These are phyloP conservation scores for Tephrocybe sp. DNA, from an alignment of 768 basidiomycete species.

Conservation along the genomic window DNA sequence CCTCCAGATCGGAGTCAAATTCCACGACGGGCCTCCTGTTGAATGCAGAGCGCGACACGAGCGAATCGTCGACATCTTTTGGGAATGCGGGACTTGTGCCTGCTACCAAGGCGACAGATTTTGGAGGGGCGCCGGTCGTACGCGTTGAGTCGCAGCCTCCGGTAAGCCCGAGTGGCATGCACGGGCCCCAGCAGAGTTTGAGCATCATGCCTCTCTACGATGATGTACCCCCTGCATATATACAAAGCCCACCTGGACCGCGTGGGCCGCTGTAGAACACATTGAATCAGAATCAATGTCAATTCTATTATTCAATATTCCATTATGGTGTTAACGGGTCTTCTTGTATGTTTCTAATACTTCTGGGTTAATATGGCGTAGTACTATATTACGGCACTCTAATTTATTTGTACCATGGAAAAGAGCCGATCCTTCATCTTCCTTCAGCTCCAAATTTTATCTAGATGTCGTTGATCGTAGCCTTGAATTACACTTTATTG, in stretches of 20 bases:
- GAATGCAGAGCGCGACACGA: not conserved
- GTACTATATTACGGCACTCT: too few species aligned
- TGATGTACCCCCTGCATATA: conserved; percentile 8
- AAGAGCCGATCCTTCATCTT: too few species aligned
- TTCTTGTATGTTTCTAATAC: too few species aligned
- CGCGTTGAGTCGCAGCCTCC: not conserved
- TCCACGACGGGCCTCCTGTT: not conserved
- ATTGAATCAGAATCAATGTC: not conserved
- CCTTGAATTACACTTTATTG: too few species aligned
- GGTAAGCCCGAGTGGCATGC: not conserved
- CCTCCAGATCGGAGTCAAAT: not conserved
- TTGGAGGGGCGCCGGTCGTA: not conserved
- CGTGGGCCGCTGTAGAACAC: not conserved
- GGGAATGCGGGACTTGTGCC: not conserved
- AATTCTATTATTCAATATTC: not conserved
- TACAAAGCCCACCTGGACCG: not conserved
- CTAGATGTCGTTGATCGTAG: too few species aligned
- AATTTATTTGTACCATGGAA: too few species aligned
- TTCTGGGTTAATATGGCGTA: too few species aligned
- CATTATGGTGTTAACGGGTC: too few species aligned
- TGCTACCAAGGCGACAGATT: not conserved
- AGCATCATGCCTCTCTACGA: not conserved
- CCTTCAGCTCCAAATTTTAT: too few species aligned
- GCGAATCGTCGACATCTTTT: not conserved
- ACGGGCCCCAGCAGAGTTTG: not conserved